Evolutionary conservation across 805 yeast species (phyloP).

Genomic region (Ogataea polymorpha): DNA sequence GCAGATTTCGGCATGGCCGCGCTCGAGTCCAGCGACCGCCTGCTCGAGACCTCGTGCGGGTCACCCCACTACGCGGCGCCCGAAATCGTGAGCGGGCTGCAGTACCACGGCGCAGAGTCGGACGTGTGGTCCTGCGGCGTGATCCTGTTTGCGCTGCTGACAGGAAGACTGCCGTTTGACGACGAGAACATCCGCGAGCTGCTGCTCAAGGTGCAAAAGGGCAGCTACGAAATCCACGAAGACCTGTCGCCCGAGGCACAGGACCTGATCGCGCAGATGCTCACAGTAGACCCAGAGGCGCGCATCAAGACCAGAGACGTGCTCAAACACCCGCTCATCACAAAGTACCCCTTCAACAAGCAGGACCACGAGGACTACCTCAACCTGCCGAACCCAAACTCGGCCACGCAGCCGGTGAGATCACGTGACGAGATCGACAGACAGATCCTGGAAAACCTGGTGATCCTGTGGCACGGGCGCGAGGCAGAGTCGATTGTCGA

Average conservation of each 20-base stretch:
- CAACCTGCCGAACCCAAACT: constrained; percentile 53
- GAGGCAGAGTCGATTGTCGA: constrained; percentile 34
- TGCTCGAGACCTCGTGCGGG: constrained; percentile 94
- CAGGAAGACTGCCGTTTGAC: constrained; percentile 96
- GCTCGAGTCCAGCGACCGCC: constrained; percentile 70
- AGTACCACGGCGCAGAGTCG: constrained; percentile 93
- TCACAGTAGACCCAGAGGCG: constrained; percentile 74
- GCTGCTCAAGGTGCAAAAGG: constrained; percentile 86
- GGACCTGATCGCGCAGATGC: constrained; percentile 78
- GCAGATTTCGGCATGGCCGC: constrained; percentile 99
- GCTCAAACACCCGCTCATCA: constrained; percentile 74
- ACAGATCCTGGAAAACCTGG: constrained; percentile 51
- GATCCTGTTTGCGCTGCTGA: constrained; percentile 84
- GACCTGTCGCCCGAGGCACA: constrained; percentile 80
- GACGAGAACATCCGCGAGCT: constrained; percentile 90
- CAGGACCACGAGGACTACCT: constrained; percentile 30
- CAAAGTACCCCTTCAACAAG: constrained; percentile 60
- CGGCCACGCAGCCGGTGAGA: constrained; percentile 49
- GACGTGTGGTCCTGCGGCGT: constrained; percentile 99
- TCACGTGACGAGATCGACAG: constrained; percentile 47
- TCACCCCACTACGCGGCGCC: constrained; percentile 99
- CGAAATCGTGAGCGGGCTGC: constrained; percentile 92
- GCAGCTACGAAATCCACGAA: constrained; percentile 79
- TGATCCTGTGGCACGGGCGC: constrained; percentile 58
- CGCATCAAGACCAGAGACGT: constrained; percentile 80